Conservation (phyloP, 2,329 filamentous ascomycete species). For the Penicillium oxalicum region DNA sequence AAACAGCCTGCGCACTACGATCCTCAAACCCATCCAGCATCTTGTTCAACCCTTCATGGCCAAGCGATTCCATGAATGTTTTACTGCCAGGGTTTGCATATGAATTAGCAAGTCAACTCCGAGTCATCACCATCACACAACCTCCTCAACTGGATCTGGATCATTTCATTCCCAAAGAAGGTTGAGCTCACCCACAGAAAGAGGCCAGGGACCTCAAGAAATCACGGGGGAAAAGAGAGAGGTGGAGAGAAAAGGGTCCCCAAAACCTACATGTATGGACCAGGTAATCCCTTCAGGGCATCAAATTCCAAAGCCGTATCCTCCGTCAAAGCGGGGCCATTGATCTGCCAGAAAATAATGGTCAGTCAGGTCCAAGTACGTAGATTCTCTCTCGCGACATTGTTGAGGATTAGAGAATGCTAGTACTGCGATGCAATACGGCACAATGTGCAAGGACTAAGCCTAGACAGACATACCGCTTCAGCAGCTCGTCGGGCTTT, state of each 20-base stretch:
- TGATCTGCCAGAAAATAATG: constrained; percentile 51
- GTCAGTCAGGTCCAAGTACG: no score
- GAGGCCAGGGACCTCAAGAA: no score
- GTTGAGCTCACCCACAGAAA: no score
- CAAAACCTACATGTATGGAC: constrained; percentile 75
- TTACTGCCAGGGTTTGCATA: constrained; percentile 54
- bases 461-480: constrained; percentile 45
- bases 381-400: no score
- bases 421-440: no score
- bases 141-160: not conserved
- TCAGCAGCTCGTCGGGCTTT: constrained; percentile 82
- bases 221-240: not conserved
- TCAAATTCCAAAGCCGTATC: constrained; percentile 93
- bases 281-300: constrained; percentile 82
- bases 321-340: constrained; percentile 87
- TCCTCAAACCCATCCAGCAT: constrained; percentile 82
- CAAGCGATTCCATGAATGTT: constrained; percentile 82
- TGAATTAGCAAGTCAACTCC: no score
- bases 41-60: constrained; percentile 81
- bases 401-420: no score
- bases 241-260: no score
- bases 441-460: no score
- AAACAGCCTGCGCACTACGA: constrained; percentile 87
- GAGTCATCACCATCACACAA: not conserved
- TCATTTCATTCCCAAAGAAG: no score